A percentile compares a stretch with the other conserved stretches of the same genome.
These are phyloP conservation scores for Yamadazyma epiphylla DNA, from an alignment of 1,139 yeast species.

Conservation along the genomic window DNA sequence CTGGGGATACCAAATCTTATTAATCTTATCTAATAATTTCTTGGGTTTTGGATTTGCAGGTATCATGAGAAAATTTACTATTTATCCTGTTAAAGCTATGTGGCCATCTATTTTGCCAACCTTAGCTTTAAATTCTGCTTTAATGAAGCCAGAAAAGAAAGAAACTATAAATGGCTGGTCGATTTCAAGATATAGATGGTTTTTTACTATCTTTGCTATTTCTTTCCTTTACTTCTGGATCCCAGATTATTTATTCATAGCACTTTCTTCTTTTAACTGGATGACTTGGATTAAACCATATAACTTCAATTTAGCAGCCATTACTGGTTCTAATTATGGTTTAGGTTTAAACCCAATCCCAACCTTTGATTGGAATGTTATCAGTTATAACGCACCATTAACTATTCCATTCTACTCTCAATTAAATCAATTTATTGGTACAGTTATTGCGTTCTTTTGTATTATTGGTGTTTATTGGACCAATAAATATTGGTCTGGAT, in stretches of 20 bases:
- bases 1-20: conserved; percentile 32
- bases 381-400: conserved; percentile 30
- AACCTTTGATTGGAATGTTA: conserved; percentile 41
- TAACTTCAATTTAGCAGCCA: conserved; percentile 35
- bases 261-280: conserved; percentile 41
- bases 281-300: conserved; percentile 40
- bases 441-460: conserved; percentile 24
- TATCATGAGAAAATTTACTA: conserved; percentile 37
- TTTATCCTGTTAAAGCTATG: conserved; percentile 38
- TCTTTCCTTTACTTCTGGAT: conserved; percentile 40
- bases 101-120: conserved; percentile 47
- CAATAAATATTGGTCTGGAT: conserved; percentile 34
- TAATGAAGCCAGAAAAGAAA: conserved; percentile 28
- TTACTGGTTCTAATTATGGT: conserved; percentile 34
- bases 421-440: conserved; percentile 29
- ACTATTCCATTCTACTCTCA: conserved; percentile 37
- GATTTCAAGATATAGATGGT: conserved; percentile 35
- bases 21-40: conserved; percentile 38
- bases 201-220: conserved; percentile 23
- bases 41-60: conserved; percentile 45
- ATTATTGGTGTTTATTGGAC: conserved; percentile 31
- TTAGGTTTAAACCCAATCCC: conserved; percentile 43
- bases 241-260: conserved; percentile 35
- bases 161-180: conserved; percentile 36
- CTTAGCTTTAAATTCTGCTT: conserved; percentile 39